These are phyloP conservation scores for Inosperma sp. DNA, from an alignment of 768 basidiomycete genomes.

Conservation along the genomic window DNA sequence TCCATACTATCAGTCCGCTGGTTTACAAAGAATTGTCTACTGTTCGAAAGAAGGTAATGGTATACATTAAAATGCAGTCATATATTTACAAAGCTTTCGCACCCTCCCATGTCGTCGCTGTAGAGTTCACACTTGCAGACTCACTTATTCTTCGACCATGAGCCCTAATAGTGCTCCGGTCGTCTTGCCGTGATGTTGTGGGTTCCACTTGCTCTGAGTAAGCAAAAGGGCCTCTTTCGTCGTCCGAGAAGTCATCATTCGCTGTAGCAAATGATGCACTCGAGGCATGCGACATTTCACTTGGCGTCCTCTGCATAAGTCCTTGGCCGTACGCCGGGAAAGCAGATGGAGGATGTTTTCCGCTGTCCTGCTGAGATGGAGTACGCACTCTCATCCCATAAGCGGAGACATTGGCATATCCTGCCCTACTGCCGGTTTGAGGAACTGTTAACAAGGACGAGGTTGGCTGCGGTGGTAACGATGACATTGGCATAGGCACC, in stretches of 20 bases:
- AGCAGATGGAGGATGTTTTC: not conserved
- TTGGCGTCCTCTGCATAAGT: constrained; percentile 32
- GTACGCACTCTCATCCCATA: constrained; percentile 40
- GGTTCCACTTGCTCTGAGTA: constrained; percentile 11
- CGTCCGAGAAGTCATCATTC: constrained; percentile 40
- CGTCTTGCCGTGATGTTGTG: constrained; percentile 23
- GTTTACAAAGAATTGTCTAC: no score
- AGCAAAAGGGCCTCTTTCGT: constrained; percentile 16
- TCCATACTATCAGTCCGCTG: no score
- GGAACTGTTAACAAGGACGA: constrained; percentile 1
- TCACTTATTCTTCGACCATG: constrained; percentile 27
- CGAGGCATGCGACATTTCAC: constrained; percentile 30
- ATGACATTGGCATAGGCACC: constrained; percentile 26
- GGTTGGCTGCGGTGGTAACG: constrained; percentile 22
- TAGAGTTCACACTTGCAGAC: constrained; percentile 17
- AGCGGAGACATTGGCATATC: constrained; percentile 15
- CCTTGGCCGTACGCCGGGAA: constrained; percentile 8
- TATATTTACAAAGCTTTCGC: constrained; percentile 38
- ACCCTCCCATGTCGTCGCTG: constrained; percentile 37
- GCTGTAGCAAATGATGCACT: constrained; percentile 41
- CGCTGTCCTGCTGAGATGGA: constrained; percentile 17
- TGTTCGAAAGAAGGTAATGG: no score
- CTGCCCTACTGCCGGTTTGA: not conserved
- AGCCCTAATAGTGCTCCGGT: constrained; percentile 26
- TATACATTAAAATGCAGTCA: constrained; percentile 1